Evolutionary conservation across 768 basidiomycete species (phyloP), one percentile per base, ranked within the genome.

Genomic region (Astraeus odoratus): DNA sequence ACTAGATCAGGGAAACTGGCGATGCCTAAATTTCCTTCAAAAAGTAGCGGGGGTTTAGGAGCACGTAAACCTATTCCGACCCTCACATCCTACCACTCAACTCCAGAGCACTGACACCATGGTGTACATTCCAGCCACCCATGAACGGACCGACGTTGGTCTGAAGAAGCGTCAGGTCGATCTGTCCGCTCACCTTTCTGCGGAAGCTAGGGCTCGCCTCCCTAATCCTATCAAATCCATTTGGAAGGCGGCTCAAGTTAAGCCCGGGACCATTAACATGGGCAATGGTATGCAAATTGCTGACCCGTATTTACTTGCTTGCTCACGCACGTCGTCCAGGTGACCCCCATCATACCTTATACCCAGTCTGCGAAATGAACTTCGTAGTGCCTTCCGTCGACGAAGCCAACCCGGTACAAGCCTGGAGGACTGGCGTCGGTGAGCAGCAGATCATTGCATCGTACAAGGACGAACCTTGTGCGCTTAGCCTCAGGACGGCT

Each of bases 151-250:
- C 8, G 56, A 52, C 9, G 24, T 48, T 12, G 8, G 51, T 7
- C 47, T 47, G 9, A 65, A 65, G 41, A 54, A 52, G 42, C 57
- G 57, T 24, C 60, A 52, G 42, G 57, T 57, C 15, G 61, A 63
- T 38, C 44, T 65, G 3, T 55, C 57, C 8, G 66, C 65, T 18
- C 66, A 67, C 42, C 47, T 67, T 39, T 67, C 66, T 2, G 47
- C 51, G n/a, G 66, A 67, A 43, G 59, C 67, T 19, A 55, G 57
- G 23, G 54, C 57, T 1, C 52, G 67, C 27, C 60, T 61, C 4
- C 63, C 66, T 2, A 67, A 67, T 36, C 61, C 66, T 7, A 67
- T 67, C 50, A 67, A 67, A 44, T 36, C 66, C 20, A 66, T 67
- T 12, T 67, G 66, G 63, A 66, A 63, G 40, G 59, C 44, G 12